Evolutionary conservation across 1,139 yeast genomes (phyloP), one percentile per base, ranked within the genome.

Genomic region (Lodderomyces pseudojiufengensis): DNA sequence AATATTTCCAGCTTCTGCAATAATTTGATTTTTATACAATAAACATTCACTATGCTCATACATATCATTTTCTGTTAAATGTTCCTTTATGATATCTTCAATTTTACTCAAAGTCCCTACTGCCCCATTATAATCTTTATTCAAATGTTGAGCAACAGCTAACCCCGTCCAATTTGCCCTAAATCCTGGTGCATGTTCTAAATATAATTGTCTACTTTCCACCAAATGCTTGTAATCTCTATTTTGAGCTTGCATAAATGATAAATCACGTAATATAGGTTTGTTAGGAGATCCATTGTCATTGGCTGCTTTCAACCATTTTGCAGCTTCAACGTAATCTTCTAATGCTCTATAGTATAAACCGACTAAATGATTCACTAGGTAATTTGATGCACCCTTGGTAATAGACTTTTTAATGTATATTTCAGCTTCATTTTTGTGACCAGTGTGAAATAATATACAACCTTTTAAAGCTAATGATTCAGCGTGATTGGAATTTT

Each of bases 91-190:
- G 25, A 87, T 65, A 13, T 73, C 78, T 53, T 88, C 95, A 49
- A 86, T 86, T 49, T 84, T 80, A 21, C 74, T 57, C 49, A 90
- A 70, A 3, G 94, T 84, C 37, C 76, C 73, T 41, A 82, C 80
- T 3, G 96, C 94, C 11, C 75, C 76, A 24, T 64, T 65, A 51
- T 70, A 74, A 52, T 90, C 87, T 20, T 76, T 73, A 52, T 75
- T 76, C 53, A 90, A 68, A 56, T 85, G 87, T 52, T 84, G 87
- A 0, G 97, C 95, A 27, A 86, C 71, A 0, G 96, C 97, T 38
- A 85, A 69, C 0, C 84, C 83, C 2, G 95, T 84, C 97, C 97
- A 94, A 52, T 87, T 84, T 47, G 94, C 92, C 46, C 97, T 76
- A 54, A 78, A 83, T 0, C 95, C 95, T 9, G 95, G 83, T 3